These are phyloP conservation scores for Fraxinus anomala DNA, from an alignment of 257 asterid genomes.

Conservation along the genomic window DNA sequence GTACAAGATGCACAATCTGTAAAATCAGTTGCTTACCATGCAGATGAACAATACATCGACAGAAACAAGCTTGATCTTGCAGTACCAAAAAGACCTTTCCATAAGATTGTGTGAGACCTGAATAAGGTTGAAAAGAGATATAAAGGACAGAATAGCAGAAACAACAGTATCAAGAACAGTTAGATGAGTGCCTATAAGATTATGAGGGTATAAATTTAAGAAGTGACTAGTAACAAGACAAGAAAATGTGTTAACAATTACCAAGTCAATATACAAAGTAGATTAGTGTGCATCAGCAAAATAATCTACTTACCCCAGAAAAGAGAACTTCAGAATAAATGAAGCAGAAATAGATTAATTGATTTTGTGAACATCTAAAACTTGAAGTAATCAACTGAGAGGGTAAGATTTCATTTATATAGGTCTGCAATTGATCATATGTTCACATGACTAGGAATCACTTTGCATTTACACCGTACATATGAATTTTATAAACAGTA, in stretches of 20 bases:
- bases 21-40: constrained; percentile 69
- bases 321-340: neutral
- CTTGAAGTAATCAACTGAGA: constrained; percentile 10
- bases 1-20: constrained; percentile 14
- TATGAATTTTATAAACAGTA: neutral
- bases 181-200: neutral
- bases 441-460: neutral
- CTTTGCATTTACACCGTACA: too few relatives aligned
- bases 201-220: constrained; percentile 2
- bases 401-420: constrained; percentile 13
- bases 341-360: constrained; percentile 10
- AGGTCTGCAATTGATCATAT: constrained; percentile 5
- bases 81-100: constrained; percentile 83
- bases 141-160: constrained; percentile 13
- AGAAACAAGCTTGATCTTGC: constrained; percentile 98
- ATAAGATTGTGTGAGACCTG: constrained; percentile 82
- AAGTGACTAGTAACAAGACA: neutral
- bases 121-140: constrained; percentile 20
- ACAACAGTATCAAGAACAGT: neutral
- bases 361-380: neutral
- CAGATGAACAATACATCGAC: constrained; percentile 84
- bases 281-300: constrained; percentile 11
- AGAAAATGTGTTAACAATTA: constrained; percentile 8
- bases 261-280: constrained; percentile 16
- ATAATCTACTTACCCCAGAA: neutral